Evolutionary conservation across 805 yeast species (phyloP).

Genomic region (Starmera pachycereana): DNA sequence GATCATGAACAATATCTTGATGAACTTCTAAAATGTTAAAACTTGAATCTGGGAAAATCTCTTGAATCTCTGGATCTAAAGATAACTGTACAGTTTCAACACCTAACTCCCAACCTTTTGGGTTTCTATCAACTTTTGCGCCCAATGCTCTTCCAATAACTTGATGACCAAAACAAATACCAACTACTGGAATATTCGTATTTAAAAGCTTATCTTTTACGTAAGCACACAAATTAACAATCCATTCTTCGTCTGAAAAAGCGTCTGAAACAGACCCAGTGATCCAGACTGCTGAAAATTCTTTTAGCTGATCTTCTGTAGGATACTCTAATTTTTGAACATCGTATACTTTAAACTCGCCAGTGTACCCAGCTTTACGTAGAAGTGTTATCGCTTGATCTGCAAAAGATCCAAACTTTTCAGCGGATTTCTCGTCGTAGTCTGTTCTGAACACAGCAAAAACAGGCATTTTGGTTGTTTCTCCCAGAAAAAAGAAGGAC

Average conservation of each 20-base stretch:
- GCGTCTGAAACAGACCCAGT: constrained; percentile 46
- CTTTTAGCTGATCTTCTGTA: constrained; percentile 17
- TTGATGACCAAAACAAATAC: constrained; percentile 88
- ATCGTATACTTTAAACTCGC: constrained; percentile 26
- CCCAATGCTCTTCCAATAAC: constrained; percentile 60
- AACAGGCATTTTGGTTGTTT: constrained; percentile 1
- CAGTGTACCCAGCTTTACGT: constrained; percentile 11
- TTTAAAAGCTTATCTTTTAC: constrained; percentile 8
- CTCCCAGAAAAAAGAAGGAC: background rate
- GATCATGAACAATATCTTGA: constrained; percentile 40
- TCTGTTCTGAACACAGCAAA: constrained; percentile 16
- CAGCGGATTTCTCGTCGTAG: constrained; percentile 15
- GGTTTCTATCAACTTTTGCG: constrained; percentile 44
- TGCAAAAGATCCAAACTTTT: constrained; percentile 42
- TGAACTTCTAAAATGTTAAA: constrained; percentile 46
- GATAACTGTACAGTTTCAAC: constrained; percentile 39
- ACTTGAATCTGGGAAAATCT: constrained; percentile 11
- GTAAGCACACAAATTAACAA: constrained; percentile 28
- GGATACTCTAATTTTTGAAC: constrained; percentile 20
- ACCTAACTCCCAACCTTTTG: constrained; percentile 69
- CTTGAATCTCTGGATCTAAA: constrained; percentile 25
- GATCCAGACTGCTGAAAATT: constrained; percentile 32
- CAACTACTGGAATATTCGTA: constrained; percentile 35
- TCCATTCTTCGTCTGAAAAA: constrained; percentile 32
- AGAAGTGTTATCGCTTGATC: constrained; percentile 32